These are phyloP conservation scores for Dispira simplex DNA, from an alignment of 192 early-diverging fungal genomes.

Conservation along the genomic window DNA sequence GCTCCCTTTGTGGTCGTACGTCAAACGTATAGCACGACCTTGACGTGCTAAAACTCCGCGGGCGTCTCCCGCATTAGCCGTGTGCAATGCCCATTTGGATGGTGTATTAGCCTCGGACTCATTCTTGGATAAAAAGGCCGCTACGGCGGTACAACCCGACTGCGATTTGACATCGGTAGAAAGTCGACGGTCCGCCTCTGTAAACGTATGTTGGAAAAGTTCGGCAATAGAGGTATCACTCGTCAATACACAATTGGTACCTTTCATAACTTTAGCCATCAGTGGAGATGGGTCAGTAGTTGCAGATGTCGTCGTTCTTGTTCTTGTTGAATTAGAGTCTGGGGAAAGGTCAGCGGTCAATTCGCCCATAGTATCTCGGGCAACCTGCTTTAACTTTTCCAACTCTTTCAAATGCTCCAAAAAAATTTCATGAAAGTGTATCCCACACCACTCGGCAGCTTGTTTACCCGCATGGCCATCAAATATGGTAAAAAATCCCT, in stretches of 20 bases:
- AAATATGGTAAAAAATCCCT: slow-evolving; percentile 88
- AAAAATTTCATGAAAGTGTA: slow-evolving; percentile 48
- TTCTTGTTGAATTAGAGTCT: no score
- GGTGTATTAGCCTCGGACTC: no score
- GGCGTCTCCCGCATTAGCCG: slow-evolving; percentile 96
- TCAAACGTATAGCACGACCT: slow-evolving; percentile 68
- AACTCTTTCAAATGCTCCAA: not conserved
- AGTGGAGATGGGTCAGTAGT: no score
- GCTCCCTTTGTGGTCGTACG: slow-evolving; percentile 98
- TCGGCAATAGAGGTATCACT: no score
- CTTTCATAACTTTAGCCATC: not conserved
- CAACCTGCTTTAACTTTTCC: no score
- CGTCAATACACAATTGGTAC: not conserved
- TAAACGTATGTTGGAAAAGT: no score
- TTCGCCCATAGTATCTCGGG: no score
- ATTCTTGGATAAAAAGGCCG: no score
- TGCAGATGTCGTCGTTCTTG: no score
- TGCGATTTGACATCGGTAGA: not conserved
- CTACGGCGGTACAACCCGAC: no score
- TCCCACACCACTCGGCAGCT: slow-evolving; percentile 94
- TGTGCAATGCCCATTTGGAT: slow-evolving; percentile 52
- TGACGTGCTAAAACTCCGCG: slow-evolving; percentile 81
- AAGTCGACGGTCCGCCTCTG: not conserved
- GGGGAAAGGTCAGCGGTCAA: no score
- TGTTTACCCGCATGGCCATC: slow-evolving; percentile 95